Conservation (phyloP, 352 stramenopile species). For the Thalassiosira livingstoniorum region DNA sequence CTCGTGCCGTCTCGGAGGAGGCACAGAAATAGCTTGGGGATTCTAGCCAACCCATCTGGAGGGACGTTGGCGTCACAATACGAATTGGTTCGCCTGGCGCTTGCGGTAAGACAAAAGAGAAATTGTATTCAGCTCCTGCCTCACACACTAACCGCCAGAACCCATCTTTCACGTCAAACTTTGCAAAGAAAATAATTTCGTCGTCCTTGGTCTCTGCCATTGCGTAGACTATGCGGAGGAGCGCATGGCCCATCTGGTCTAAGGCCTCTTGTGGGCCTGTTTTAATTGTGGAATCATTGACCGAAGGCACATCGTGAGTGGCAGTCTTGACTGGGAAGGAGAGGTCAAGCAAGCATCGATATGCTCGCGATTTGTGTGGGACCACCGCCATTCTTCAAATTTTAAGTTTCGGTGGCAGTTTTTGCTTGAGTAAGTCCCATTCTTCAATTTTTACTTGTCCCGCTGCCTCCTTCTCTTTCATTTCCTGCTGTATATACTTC, state of each 20-base stretch:
- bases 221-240: slow-evolving; percentile 21
- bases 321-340: slow-evolving; percentile 18
- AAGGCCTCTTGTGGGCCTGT: slow-evolving; percentile 12
- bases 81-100: not conserved
- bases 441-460: not conserved
- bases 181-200: slow-evolving; percentile 22
- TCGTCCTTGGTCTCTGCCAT: slow-evolving; percentile 17
- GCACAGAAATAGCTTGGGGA: slow-evolving; percentile 33
- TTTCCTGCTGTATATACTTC: not conserved
- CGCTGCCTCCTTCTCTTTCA: not conserved
- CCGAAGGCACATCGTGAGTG: not conserved
- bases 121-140: slow-evolving; percentile 22
- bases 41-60: slow-evolving; percentile 27
- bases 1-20: slow-evolving; percentile 14
- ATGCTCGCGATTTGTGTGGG: slow-evolving; percentile 39
- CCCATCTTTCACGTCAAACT: slow-evolving; percentile 27
- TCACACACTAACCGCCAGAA: slow-evolving; percentile 18
- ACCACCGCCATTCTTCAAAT: slow-evolving; percentile 45
- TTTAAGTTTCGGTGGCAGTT: slow-evolving; percentile 30
- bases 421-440: slow-evolving; percentile 14
- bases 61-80: slow-evolving; percentile 1
- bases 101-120: slow-evolving; percentile 22
- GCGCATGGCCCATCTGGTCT: slow-evolving; percentile 28
- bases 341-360: slow-evolving; percentile 28
- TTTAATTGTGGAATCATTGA: slow-evolving; percentile 17